Evolutionary conservation across 306 rosid genomes (phyloP), one percentile per base, ranked within the genome.

Genomic region (Delonix regia): DNA sequence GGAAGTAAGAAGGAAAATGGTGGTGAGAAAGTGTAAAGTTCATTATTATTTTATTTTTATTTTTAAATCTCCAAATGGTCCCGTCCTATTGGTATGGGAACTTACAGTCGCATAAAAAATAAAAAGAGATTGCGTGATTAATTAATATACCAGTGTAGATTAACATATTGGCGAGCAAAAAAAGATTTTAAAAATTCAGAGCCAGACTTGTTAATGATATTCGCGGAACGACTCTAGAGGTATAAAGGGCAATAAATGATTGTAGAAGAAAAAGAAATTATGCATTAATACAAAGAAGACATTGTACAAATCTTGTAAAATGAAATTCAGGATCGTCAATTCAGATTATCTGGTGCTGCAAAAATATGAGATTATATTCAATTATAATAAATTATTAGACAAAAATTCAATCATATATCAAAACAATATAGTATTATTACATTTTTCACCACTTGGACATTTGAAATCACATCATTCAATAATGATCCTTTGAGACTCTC

Each of bases 1-100:
- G 78, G 74, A 85, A 82, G 77, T 33, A 47, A 55, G 56, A 71
- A 4, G 70, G 52, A 65, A 76, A 47, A 62, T 39, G 33, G 71
- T 14, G 71, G 11, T 38, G 16, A 34, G 70, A 64, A 19, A 36
- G 48, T 64, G 13, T n/a, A 38, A 34, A 64, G 16, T n/a, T n/a
- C n/a, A n/a, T n/a, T n/a, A n/a, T n/a, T n/a, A 36, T 33, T 34
- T 63, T 64, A 0, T 64, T 64, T 8, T n/a, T 15, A 0, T 18
- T 38, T 41, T 41, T 41, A 4, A 66, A 65, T 38, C 6, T 13
- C 30, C 18, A 19, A 66, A 19, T 18, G 28, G 33, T 39, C 2
- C 30, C 18, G 71, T 39, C n/a, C 33, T 65, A 21, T 21, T 11
- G 49, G 30, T 16, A 49, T 12, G 55, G 21, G 55, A 38, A 38